These are phyloP conservation scores for Plantago ovata DNA, from an alignment of 257 asterid species.

Conservation along the genomic window DNA sequence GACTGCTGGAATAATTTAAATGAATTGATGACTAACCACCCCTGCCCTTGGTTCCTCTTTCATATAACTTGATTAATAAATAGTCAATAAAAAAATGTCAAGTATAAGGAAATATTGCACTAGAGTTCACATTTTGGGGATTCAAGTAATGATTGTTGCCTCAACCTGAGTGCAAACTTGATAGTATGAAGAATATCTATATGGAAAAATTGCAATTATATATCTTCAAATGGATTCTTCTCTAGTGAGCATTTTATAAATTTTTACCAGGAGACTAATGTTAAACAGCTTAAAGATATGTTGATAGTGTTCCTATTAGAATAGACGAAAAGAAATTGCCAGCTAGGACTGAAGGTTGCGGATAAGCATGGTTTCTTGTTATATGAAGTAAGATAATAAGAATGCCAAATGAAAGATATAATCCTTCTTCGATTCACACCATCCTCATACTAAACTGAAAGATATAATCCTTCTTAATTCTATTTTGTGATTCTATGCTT, in stretches of 20 bases:
- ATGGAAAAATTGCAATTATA: too few relatives aligned
- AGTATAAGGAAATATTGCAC: too few relatives aligned
- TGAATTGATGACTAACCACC: too few relatives aligned
- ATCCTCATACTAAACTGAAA: slow-evolving; percentile 38
- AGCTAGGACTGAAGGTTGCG: background rate
- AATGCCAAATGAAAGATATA: slow-evolving; percentile 16
- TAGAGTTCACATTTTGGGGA: too few relatives aligned
- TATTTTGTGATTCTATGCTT: slow-evolving; percentile 5
- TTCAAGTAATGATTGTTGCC: too few relatives aligned
- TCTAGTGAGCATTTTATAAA: background rate
- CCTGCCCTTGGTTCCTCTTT: too few relatives aligned
- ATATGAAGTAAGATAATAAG: too few relatives aligned
- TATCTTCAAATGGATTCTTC: background rate
- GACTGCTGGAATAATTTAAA: too few relatives aligned
- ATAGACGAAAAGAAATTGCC: background rate
- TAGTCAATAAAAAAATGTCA: too few relatives aligned
- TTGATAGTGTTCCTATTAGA: slow-evolving; percentile 1
- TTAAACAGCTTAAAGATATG: slow-evolving; percentile 2
- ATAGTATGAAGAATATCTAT: too few relatives aligned
- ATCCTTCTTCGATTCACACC: slow-evolving; percentile 15
- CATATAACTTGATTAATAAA: too few relatives aligned
- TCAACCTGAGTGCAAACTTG: too few relatives aligned
- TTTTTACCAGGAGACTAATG: background rate
- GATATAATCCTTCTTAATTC: background rate
- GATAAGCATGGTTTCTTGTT: background rate